Conservation (phyloP, 202 grass and related monocot species). For the Schoenoplectus triqueter region DNA sequence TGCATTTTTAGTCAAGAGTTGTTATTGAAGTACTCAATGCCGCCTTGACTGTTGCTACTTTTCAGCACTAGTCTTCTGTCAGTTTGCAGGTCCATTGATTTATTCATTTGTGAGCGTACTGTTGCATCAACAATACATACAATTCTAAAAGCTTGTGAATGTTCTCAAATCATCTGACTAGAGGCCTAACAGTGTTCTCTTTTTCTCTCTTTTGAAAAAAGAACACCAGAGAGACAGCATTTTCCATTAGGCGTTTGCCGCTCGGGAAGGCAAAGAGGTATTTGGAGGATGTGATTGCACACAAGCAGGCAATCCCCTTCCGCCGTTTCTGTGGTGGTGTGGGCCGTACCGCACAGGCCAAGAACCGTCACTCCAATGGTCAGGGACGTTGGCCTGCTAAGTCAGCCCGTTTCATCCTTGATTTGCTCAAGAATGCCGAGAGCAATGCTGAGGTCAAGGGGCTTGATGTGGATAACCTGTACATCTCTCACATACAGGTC, state of each 20-base stretch:
- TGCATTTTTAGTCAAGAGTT: neutral
- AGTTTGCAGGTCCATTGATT: neutral
- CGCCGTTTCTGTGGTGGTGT: constrained; percentile 66
- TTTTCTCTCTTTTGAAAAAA: constrained; percentile 23
- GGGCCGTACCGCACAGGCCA: constrained; percentile 69
- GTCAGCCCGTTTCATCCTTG: constrained; percentile 67
- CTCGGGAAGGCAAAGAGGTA: constrained; percentile 69
- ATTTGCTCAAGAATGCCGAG: constrained; percentile 80
- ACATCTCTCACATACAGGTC: constrained; percentile 83
- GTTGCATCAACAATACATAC: neutral
- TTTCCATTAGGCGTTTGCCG: constrained; percentile 51
- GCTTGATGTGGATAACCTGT: constrained; percentile 74
- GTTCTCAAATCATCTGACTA: neutral
- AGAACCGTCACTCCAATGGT: constrained; percentile 60
- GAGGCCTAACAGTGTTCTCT: neutral
- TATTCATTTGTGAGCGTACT: neutral
- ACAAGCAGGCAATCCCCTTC: constrained; percentile 87
- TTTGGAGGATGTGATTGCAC: constrained; percentile 75
- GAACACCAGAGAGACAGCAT: constrained; percentile 73
- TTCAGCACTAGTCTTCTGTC: neutral
- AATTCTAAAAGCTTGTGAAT: neutral
- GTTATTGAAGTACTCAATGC: neutral
- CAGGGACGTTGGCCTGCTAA: constrained; percentile 77
- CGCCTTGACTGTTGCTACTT: neutral
- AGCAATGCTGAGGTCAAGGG: constrained; percentile 90